Evolutionary conservation across 208 protist species (phyloP), one percentile per base, ranked within the genome.

Genomic region (Trypanosoma vivax): DNA sequence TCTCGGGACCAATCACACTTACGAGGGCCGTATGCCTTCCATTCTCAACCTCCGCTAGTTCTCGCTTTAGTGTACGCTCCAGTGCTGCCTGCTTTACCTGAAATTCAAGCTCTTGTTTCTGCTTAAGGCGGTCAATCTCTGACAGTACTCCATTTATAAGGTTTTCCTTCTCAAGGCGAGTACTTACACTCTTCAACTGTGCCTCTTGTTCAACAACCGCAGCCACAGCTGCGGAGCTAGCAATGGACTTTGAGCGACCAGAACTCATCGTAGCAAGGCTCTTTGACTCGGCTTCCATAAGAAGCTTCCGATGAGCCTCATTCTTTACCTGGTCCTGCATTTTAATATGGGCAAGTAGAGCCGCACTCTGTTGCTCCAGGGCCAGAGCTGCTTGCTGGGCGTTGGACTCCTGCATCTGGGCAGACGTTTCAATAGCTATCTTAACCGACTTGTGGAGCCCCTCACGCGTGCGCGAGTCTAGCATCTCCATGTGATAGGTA

Each of bases 381-480:
- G 76, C 75, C 42, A 79, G 68, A 33, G 96, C 94, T 49, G 95
- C 72, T 62, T 98, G 94, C 56, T 84, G 70, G 28, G 96, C 93
- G 37, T 79, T 66, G 10, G 83, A 81, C 73, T 98, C 91, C 74
- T 98, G 94, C 13, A 90, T 90, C 49, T 93, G 92, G 11, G 94
- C 97, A 13, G 95, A 93, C 47, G 98, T 97, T 64, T 98, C 91
- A 60, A 99, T 98, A 18, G 95, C 96, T 42, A 97, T 88, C 73
- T 98, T 94, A 23, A 97, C 96, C 2, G 92, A 97, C 75, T 98
- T 95, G 47, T 97, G 89, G 10, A 98, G 69, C 7, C 92, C 86
- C 50, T 96, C 84, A 31, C 90, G 84, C 27, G 95, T 98, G 37
- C 92, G 76, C 46, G 89, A 82, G 74, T 98, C 95, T 10, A 97